Evolutionary conservation across 768 basidiomycete species (phyloP).

Genomic region (Goffeauzyma gilvescens): DNA sequence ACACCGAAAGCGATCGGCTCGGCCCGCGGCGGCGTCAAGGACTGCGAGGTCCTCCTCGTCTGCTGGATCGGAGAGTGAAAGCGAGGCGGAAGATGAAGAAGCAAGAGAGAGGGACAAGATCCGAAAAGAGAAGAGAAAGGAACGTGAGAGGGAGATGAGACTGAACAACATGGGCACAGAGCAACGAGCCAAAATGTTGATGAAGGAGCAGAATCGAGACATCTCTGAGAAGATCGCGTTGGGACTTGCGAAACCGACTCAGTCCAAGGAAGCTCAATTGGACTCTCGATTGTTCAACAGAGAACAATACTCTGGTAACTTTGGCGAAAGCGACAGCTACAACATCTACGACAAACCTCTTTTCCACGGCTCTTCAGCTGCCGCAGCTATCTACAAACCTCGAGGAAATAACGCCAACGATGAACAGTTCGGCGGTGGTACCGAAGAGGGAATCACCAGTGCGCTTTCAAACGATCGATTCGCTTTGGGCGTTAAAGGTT

Average conservation of each 20-base stretch:
- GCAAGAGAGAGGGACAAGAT: constrained; percentile 72
- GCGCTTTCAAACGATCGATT: constrained; percentile 89
- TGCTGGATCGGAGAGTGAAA: constrained; percentile 13
- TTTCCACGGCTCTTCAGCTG: constrained; percentile 88
- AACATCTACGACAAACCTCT: constrained; percentile 83
- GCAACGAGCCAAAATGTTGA: constrained; percentile 84
- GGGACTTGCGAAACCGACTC: constrained; percentile 86
- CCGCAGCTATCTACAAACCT: constrained; percentile 99
- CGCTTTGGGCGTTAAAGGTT: constrained; percentile 70
- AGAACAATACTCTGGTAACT: constrained; percentile 59
- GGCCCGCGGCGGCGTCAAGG: too few species aligned
- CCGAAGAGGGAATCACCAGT: constrained; percentile 79
- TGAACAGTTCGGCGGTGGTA: constrained; percentile 81
- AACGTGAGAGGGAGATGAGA: constrained; percentile 90
- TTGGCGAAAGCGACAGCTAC: constrained; percentile 86
- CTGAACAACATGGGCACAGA: constrained; percentile 99
- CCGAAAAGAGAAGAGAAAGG: constrained; percentile 74
- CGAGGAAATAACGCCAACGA: constrained; percentile 77
- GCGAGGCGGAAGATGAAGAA: constrained; percentile 60
- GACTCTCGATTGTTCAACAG: constrained; percentile 96
- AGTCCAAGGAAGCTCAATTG: constrained; percentile 91
- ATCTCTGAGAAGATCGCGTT: constrained; percentile 98
- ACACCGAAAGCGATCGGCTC: constrained; percentile 25
- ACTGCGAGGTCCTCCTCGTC: background rate
- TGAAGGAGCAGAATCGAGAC: constrained; percentile 90